Evolutionary conservation across 306 rosid genomes (phyloP), one percentile per base, ranked within the genome.

Genomic region (Lathyrus aphaca): DNA sequence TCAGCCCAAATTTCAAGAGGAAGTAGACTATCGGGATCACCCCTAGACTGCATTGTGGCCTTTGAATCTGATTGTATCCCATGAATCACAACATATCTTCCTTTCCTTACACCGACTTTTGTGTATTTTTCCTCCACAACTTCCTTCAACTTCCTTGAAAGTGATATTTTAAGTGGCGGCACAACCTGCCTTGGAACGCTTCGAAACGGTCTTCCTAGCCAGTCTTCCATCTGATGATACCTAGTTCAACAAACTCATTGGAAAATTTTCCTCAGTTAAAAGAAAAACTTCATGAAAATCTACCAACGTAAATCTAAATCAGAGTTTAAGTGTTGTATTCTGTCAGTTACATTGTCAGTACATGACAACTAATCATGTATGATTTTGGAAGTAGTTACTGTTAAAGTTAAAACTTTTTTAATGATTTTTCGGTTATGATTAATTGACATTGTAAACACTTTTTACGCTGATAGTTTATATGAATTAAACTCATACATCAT

Each of bases 41-140:
- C 98, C 77, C 79, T 83, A 4, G 97, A 93, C 81, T 93, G 94
- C 94, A 90, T 93, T n/a, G 89, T 73, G 65, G 98, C 98, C 85
- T 90, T 82, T 48, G 98, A 90, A 85, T 93, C 97, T 15, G 97
- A 90, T 67, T 85, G 32, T 57, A 90, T 79, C 58, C 97, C 98
- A 69, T 93, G 96, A 80, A 90, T 85, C 75, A 93, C 96, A 14
- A 93, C 73, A 76, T 83, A 93, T 71, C 78, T 90, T 51, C 97
- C 96, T 67, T 75, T 93, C 66, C 30, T 76, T 35, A 73, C 83
- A 19, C 97, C 91, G 38, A 83, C 89, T 49, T 82, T 86, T 76
- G 76, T 81, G 43, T 88, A 90, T 45, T 85, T 93, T n/a, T 40
- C 77, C 72, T 74, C 86, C 55, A 90, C 94, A 75, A 72, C 74